Base-by-base conservation (phyloP, 768 basidiomycete species). In the Mycena alexandri region DNA sequence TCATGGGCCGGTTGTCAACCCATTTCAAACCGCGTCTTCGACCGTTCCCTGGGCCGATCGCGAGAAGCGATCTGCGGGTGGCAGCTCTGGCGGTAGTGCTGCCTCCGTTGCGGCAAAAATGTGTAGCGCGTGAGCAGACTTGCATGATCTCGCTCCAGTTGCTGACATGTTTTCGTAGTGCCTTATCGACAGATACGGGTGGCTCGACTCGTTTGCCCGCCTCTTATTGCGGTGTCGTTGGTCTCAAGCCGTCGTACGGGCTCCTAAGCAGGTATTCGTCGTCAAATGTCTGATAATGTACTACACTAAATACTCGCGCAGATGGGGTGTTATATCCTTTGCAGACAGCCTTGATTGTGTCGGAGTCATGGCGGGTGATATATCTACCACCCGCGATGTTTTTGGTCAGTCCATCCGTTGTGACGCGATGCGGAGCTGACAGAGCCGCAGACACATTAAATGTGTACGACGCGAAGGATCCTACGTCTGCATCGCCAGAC, bases 311-410 rank as follows among this genome's bases (percentile, higher is more conserved):
- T 33, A 54, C 34, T 34, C 2, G 25, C 29, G 2, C 47, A 95
- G 96, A 74, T 92, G 91, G 88, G 98, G 98, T 8, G 88, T 98
- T 0, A 87, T 99, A 5, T 90, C 95, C 0, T 99, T 94, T 71
- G 97, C 97, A 0, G 96, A 98, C 73, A 96, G 95, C 68, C 80
- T 99, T 14, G 98, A 99, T 73, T 96, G 94, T 71, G 95, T 99
- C 0, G 97, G 97, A 0, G 80, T 99, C 6, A 77, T 99, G 52
- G 90, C 88, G 0, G 80, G 77, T 47, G 81, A 85, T 19, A 85
- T 93, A 0, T 73, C 78, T 16, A 79, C 79, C 0, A 84, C 89
- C 2, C 71, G 83, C 41, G 73, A 78, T 2, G 85, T 93, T 2
- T 96, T 94, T 67, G 82, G 95, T 95, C 68, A 63, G 89, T 77